These are phyloP conservation scores for Clitopilus hobsonii DNA, from an alignment of 768 basidiomycete species.

Conservation along the genomic window DNA sequence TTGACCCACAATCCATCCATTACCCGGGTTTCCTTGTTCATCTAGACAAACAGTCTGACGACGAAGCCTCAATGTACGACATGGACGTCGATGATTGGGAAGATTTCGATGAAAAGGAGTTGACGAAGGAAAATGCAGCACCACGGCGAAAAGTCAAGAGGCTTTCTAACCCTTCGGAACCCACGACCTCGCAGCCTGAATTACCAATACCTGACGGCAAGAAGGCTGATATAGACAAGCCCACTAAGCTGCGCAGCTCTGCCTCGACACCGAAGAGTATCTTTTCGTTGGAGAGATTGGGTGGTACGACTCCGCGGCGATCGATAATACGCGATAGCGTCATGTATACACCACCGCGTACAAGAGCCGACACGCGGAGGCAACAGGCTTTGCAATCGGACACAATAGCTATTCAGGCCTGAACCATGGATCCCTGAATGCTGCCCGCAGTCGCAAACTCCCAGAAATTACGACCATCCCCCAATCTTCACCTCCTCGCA, in stretches of 20 bases:
- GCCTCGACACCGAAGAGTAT: not conserved
- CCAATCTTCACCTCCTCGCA: not conserved
- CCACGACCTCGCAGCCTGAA: not conserved
- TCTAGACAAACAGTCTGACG: conserved; percentile 6
- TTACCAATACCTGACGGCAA: not conserved
- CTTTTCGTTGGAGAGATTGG: not conserved
- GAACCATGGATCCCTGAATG: not conserved
- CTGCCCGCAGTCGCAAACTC: not conserved
- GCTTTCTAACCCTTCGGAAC: not conserved
- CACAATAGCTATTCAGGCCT: not conserved
- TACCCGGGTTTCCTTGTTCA: conserved; percentile 34
- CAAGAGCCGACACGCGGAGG: not conserved
- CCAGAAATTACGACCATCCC: not conserved
- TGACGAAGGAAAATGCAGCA: not conserved
- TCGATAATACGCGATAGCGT: not conserved
- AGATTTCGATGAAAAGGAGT: not conserved
- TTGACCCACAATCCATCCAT: conserved; percentile 36
- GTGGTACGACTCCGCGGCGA: not conserved
- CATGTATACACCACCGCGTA: not conserved
- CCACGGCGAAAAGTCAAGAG: not conserved
- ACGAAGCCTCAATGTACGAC: not conserved
- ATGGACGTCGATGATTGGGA: not conserved
- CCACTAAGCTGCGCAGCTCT: not conserved
- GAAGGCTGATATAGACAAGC: not conserved
- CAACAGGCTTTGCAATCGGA: not conserved